These are phyloP conservation scores for Ophiostoma himal-ulmi DNA, from an alignment of 2,329 filamentous ascomycete genomes.

Conservation along the genomic window DNA sequence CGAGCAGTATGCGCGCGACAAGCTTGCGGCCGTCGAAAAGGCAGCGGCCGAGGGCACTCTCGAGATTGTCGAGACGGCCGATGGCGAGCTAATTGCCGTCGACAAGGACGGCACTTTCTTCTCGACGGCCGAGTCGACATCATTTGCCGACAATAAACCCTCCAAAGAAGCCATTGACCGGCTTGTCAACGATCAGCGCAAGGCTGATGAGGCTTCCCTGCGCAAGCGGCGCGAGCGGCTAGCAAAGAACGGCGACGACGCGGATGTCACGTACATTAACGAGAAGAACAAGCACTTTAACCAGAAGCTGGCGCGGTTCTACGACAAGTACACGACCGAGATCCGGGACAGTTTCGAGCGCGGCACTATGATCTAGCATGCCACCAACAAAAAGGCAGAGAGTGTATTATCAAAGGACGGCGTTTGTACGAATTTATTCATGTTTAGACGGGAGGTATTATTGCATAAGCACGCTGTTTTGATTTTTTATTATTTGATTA, in stretches of 20 bases:
- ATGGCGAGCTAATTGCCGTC: conserved; percentile 88
- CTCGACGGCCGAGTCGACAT: conserved; percentile 74
- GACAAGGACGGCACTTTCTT: conserved; percentile 90
- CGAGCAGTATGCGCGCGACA: conserved; percentile 80
- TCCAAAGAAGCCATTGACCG: conserved; percentile 82
- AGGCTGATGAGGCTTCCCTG: conserved; percentile 78
- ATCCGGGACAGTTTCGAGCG: conserved; percentile 97
- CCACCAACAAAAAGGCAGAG: not conserved
- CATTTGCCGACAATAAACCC: conserved; percentile 79
- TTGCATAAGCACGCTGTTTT: conserved; percentile 9
- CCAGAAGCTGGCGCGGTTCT: conserved; percentile 90
- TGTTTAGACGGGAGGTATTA: not conserved
- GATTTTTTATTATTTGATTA: not conserved
- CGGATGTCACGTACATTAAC: conserved; percentile 97
- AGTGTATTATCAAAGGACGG: not conserved
- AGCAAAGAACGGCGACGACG: conserved; percentile 72
- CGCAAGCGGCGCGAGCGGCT: conserved; percentile 81
- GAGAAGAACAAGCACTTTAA: conserved; percentile 99
- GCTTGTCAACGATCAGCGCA: conserved; percentile 76
- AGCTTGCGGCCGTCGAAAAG: conserved; percentile 75
- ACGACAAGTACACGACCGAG: conserved; percentile 97
- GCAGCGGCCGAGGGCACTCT: conserved; percentile 78
- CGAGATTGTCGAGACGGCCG: conserved; percentile 91
- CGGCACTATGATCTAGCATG: conserved; percentile 80
- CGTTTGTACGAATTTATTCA: not conserved